Evolutionary conservation across 2,329 filamentous ascomycete genomes (phyloP).

Genomic region (Arthrocladium fulminans): DNA sequence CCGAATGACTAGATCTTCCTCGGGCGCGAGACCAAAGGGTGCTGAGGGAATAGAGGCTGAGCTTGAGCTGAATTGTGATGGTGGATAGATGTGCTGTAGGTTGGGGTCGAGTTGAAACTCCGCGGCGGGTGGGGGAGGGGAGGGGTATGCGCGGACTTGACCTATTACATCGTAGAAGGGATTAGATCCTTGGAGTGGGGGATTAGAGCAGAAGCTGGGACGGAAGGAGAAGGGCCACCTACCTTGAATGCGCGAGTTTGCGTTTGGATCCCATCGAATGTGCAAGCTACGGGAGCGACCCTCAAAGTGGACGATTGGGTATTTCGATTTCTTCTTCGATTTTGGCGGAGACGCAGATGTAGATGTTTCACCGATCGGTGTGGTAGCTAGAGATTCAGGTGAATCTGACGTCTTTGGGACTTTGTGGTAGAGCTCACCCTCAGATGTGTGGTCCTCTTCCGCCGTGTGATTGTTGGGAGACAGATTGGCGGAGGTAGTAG

Average conservation of each 20-base stretch:
- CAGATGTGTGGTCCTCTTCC: neutral
- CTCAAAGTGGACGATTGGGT: slow-evolving; percentile 60
- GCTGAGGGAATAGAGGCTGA: slow-evolving; percentile 10
- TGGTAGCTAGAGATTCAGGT: neutral
- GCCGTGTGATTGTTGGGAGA: too few species aligned
- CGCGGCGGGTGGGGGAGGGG: neutral
- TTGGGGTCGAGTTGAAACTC: neutral
- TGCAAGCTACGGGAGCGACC: slow-evolving; percentile 56
- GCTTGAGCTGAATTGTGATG: slow-evolving; percentile 52
- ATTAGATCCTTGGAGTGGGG: slow-evolving; percentile 4
- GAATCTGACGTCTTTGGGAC: neutral
- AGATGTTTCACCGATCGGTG: neutral
- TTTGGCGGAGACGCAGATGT: neutral
- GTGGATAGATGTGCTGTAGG: slow-evolving; percentile 47
- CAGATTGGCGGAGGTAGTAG: neutral
- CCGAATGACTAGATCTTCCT: slow-evolving; percentile 58
- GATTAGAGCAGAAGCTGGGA: neutral
- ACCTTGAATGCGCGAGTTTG: slow-evolving; percentile 58
- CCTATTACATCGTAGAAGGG: slow-evolving; percentile 9
- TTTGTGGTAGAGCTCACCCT: neutral
- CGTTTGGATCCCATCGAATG: slow-evolving; percentile 58
- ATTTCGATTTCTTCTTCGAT: slow-evolving; percentile 2
- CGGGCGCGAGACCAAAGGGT: slow-evolving; percentile 47
- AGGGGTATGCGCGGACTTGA: slow-evolving; percentile 5
- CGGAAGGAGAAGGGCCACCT: slow-evolving; percentile 14